These are phyloP conservation scores for Clathrus columnatus DNA, from an alignment of 768 basidiomycete species.

Conservation along the genomic window DNA sequence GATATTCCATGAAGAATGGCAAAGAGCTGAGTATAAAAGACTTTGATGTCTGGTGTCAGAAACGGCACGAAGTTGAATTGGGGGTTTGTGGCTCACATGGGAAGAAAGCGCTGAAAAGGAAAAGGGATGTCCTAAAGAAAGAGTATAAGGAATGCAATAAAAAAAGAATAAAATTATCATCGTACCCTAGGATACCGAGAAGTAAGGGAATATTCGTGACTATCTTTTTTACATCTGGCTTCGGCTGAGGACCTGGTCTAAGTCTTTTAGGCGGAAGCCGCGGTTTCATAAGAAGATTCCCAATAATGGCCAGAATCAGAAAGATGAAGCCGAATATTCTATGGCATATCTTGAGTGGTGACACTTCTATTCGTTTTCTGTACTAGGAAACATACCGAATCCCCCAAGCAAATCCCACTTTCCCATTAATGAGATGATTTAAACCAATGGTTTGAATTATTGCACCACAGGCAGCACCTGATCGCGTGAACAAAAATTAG, in stretches of 20 bases:
- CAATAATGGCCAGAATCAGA: slow-evolving; percentile 27
- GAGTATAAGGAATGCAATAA: slow-evolving; percentile 22
- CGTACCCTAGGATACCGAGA: slow-evolving; percentile 31
- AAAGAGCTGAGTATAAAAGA: slow-evolving; percentile 50
- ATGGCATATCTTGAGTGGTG: background rate
- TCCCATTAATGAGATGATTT: slow-evolving; percentile 33
- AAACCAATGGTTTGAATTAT: slow-evolving; percentile 56
- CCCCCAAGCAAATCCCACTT: slow-evolving; percentile 38
- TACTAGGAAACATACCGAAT: slow-evolving; percentile 22
- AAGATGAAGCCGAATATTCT: slow-evolving; percentile 6
- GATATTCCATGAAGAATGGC: slow-evolving; percentile 39
- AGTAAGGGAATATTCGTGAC: slow-evolving; percentile 28
- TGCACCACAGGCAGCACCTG: slow-evolving; percentile 39
- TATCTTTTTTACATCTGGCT: slow-evolving; percentile 1
- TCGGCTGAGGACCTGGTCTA: background rate
- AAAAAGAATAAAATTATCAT: background rate
- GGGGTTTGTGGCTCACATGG: slow-evolving; percentile 1
- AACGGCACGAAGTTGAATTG: background rate
- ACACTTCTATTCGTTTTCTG: background rate
- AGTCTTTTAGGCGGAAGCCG: slow-evolving; percentile 23
- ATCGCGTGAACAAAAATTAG: background rate
- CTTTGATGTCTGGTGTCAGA: slow-evolving; percentile 31
- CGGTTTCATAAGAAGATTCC: slow-evolving; percentile 28
- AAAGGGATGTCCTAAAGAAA: slow-evolving; percentile 26
- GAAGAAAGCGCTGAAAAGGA: background rate